A percentile compares a stretch with the other conserved stretches of the same genome.
phyloP scores from a whole-genome alignment of 805 yeast genomes.

The Candida boidinii region DNA sequence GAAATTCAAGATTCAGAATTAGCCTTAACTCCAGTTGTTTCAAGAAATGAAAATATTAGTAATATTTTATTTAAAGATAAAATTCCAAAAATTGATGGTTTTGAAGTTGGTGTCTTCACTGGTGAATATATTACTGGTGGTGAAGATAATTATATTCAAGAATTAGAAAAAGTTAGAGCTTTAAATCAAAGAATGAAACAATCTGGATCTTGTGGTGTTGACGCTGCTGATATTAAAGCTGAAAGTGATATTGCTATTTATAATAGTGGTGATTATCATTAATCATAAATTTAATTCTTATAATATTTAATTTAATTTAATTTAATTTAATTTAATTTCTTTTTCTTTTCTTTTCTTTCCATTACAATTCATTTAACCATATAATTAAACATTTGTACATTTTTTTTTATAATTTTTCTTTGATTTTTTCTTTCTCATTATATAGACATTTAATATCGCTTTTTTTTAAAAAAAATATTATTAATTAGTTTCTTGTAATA shows the following conservation, averaged over 20 bases:
- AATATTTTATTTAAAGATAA: constrained; percentile 13
- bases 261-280: constrained; percentile 49
- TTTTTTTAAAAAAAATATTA: too few relatives aligned
- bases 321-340: too few relatives aligned
- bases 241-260: constrained; percentile 56
- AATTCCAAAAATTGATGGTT: constrained; percentile 39
- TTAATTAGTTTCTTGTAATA: too few relatives aligned
- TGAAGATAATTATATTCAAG: constrained; percentile 72
- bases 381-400: too few relatives aligned
- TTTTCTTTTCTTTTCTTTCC: too few relatives aligned
- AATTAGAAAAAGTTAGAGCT: constrained; percentile 77
- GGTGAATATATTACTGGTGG: constrained; percentile 94
- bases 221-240: constrained; percentile 64
- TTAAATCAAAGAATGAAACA: constrained; percentile 52
- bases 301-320: too few relatives aligned
- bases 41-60: constrained; percentile 20
- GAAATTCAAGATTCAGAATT: constrained; percentile 22
- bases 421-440: too few relatives aligned
- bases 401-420: too few relatives aligned
- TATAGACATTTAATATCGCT: too few relatives aligned
- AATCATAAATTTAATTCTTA: too few relatives aligned
- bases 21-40: constrained; percentile 26
- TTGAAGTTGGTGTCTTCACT: constrained; percentile 95
- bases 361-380: too few relatives aligned
- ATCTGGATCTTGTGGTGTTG: constrained; percentile 22